Evolutionary conservation across 345 rosid genomes (phyloP), one percentile per base, ranked within the genome.

Genomic region (Capsella bursapastoris): DNA sequence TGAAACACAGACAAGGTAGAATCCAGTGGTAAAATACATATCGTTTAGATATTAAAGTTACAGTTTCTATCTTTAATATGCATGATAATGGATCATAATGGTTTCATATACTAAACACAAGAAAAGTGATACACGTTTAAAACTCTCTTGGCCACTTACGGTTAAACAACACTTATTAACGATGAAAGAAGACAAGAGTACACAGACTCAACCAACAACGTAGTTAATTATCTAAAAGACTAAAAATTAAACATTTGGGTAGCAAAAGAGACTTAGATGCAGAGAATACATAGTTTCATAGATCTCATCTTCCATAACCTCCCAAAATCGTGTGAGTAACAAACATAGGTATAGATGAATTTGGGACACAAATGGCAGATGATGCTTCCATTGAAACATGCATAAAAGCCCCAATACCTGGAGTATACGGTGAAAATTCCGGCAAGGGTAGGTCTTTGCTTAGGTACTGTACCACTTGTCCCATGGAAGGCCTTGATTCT

Each of bases 401-500:
- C 44, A 57, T 15, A 57, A 34, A 57, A 57, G 8, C 43, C 14
- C 63, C 63, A 35, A 57, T 34, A 34, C 63, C 63, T 34, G 63
- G 44, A 57, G 44, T 7, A 57, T 16, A 2, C 0, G 27, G 44
- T 3, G 28, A 57, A 14, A 57, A 34, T 15, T 57, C 44, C 1
- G 44, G 63, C 4, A 34, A 16, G 0, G 43, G 63, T 34, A 15
- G 10, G 7, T 34, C 11, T 14, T 0, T 2, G 63, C 7, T 60
- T 38, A 60, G 48, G 48, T 60, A 60, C 7, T 60, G 65, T 16
- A 60, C 8, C 3, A 60, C 65, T 60, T 60, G 65, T 38, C 32
- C 48, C 65, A 60, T 60, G 15, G 15, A 1, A 14, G 68, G 68
- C 5, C 68, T 64, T 8, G 68, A 64, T 64, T 64, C 53, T 31